phyloP scores from a whole-genome alignment of 306 rosid species.

The Citrullus mucosospermus region DNA sequence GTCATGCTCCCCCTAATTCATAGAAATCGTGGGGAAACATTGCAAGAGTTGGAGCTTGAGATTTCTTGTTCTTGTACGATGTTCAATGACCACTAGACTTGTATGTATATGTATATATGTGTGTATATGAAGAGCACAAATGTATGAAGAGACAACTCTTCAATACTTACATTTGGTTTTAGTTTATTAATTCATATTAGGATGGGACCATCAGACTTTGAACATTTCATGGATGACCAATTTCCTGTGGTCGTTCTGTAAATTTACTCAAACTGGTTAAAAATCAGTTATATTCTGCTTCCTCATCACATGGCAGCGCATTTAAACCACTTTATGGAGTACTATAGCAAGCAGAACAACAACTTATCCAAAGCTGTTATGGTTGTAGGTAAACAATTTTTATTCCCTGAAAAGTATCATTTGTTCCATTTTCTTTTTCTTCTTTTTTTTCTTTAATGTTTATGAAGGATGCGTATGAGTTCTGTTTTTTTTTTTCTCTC shows the following conservation, averaged over 20 bases:
- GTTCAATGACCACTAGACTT: background rate
- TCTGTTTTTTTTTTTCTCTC: background rate
- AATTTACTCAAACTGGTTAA: background rate
- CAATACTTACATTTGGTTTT: background rate
- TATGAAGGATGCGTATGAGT: background rate
- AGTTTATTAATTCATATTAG: background rate
- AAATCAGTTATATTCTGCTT: slow-evolving; percentile 9
- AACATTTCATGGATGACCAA: background rate
- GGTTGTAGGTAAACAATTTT: slow-evolving; percentile 43
- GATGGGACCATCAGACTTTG: background rate
- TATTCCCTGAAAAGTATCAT: background rate
- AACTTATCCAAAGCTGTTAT: slow-evolving; percentile 44
- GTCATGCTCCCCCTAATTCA: background rate
- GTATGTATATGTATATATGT: background rate
- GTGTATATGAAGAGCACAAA: background rate
- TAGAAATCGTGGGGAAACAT: background rate
- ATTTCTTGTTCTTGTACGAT: background rate
- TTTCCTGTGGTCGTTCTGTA: background rate
- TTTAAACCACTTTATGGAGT: slow-evolving; percentile 79
- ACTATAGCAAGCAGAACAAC: slow-evolving; percentile 53
- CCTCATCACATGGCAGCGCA: slow-evolving; percentile 57
- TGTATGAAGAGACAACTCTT: background rate
- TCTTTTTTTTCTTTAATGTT: background rate
- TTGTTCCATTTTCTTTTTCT: too few relatives aligned
- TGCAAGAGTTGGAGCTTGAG: background rate